Percentiles rank a stretch among this genome's conserved stretches.
phyloP scores from a whole-genome alignment of 163 green algal genomes.

The Scenedesmus sp. region DNA sequence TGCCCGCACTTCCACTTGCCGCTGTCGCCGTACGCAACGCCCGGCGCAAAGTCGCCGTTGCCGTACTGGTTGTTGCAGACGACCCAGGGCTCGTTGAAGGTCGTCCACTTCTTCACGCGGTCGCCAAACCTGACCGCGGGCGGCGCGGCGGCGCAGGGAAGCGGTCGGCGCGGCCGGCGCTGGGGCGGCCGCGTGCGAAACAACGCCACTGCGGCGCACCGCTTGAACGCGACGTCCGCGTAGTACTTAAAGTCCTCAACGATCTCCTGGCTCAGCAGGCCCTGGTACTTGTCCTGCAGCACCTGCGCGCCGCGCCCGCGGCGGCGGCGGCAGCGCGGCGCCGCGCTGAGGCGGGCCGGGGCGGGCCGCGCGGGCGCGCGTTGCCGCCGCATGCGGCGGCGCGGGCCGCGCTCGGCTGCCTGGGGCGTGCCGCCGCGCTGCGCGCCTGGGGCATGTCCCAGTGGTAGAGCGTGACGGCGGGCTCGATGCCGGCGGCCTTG shows the following conservation, averaged over 20 bases:
- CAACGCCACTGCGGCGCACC: constrained; percentile 4
- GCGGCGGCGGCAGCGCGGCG: too few relatives aligned
- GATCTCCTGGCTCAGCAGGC: constrained; percentile 51
- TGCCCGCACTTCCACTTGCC: constrained; percentile 52
- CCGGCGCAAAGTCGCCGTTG: constrained; percentile 46
- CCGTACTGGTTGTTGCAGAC: constrained; percentile 44
- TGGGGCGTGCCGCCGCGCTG: too few relatives aligned
- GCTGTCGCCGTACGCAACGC: constrained; percentile 19
- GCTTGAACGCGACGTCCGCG: constrained; percentile 51
- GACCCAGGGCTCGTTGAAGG: constrained; percentile 72
- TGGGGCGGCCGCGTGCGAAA: background rate
- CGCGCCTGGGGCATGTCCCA: constrained; percentile 66
- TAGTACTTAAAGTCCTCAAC: constrained; percentile 65
- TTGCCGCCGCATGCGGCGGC: background rate
- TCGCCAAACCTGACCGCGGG: constrained; percentile 36
- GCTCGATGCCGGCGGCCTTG: constrained; percentile 61
- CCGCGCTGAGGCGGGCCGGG: too few relatives aligned
- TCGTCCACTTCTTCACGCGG: constrained; percentile 42
- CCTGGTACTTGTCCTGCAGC: constrained; percentile 51
- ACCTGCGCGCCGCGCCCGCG: constrained; percentile 42
- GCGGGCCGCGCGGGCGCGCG: too few relatives aligned
- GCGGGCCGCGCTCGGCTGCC: background rate
- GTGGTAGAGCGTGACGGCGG: constrained; percentile 68
- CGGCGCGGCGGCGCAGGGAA: too few relatives aligned
- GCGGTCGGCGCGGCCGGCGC: background rate